A percentile compares a stretch with the other conserved stretches of the same genome.
phyloP scores from a whole-genome alignment of 345 rosid genomes.

The Pistacia atlantica region DNA sequence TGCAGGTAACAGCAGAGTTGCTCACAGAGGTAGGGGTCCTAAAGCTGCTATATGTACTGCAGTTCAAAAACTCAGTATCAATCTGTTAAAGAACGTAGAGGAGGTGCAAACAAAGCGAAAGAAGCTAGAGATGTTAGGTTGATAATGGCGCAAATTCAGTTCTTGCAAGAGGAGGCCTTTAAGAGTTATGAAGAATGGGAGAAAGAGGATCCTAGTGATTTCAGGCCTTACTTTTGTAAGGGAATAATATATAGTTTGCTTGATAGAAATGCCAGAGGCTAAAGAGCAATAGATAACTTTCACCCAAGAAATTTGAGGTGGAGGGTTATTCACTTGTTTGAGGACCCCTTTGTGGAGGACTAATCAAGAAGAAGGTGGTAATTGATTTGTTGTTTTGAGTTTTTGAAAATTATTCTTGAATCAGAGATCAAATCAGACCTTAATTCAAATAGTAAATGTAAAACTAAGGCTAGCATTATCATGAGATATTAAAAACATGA shows the following conservation, averaged over 20 bases:
- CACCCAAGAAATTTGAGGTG: conserved; percentile 38
- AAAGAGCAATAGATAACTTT: conserved; percentile 61
- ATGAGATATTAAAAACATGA: no score
- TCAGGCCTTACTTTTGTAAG: conserved; percentile 76
- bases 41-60: conserved; percentile 25
- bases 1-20: no score
- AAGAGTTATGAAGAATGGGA: conserved; percentile 64
- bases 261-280: conserved; percentile 72
- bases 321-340: conserved; percentile 50
- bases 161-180: conserved; percentile 83
- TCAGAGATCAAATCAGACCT: no score
- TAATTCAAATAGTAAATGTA: no score
- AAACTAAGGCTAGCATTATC: no score
- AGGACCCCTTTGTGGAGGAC: background rate
- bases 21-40: conserved; percentile 56
- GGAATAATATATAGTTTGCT: conserved; percentile 80
- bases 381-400: no score
- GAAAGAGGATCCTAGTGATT: conserved; percentile 76
- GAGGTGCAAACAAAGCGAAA: no score
- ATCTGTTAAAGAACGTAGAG: background rate
- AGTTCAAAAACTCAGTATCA: no score
- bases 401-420: no score
- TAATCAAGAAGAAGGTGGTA: no score
- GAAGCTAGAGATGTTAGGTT: no score
- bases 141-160: conserved; percentile 72